Conservation (phyloP, 2,329 filamentous ascomycete genomes). For the Camillea tinctor region DNA sequence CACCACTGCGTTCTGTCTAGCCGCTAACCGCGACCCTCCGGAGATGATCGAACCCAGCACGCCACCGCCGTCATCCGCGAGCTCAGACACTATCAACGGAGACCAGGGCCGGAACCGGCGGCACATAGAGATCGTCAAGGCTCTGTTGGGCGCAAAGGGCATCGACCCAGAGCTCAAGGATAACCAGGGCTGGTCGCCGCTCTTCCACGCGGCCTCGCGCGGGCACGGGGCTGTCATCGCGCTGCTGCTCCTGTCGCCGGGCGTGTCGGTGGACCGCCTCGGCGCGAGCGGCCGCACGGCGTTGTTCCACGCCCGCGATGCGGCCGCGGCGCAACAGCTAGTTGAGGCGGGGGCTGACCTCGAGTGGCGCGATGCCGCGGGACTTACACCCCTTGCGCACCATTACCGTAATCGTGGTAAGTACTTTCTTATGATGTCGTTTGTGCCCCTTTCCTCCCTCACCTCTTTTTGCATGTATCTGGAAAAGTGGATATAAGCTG, state of each 20-base stretch:
- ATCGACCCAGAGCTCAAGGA: neutral
- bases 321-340: neutral
- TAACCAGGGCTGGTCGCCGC: neutral
- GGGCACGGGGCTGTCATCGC: neutral
- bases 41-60: neutral
- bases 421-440: too few relatives aligned
- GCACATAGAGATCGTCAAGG: neutral
- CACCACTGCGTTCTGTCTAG: neutral
- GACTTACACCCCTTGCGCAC: neutral
- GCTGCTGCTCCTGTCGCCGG: neutral
- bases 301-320: neutral
- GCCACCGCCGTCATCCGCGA: neutral
- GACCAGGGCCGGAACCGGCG: neutral
- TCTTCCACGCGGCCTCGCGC: neutral
- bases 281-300: neutral
- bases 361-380: neutral
- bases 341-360: neutral
- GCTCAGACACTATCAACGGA: too few relatives aligned
- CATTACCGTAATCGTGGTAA: too few relatives aligned
- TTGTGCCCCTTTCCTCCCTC: too few relatives aligned
- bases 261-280: neutral
- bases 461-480: too few relatives aligned
- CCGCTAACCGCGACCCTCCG: too few relatives aligned
- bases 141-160: neutral
- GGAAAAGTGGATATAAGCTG: too few relatives aligned